phyloP scores from a whole-genome alignment of 768 basidiomycete genomes.

The Hortiboletus campestris region DNA sequence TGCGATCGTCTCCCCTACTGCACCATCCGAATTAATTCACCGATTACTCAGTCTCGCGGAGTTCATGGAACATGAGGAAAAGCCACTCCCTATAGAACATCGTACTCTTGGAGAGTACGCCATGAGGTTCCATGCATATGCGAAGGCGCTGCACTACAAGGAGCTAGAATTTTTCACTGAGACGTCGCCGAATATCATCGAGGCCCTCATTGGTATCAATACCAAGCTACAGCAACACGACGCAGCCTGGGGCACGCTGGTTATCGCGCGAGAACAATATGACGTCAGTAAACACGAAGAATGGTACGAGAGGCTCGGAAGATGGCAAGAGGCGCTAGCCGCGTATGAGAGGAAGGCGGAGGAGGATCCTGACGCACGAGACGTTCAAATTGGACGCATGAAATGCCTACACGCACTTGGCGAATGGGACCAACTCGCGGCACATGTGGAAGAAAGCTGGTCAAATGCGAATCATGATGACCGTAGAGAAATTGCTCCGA shows the following conservation, averaged over 20 bases:
- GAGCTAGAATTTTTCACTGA: conserved; percentile 96
- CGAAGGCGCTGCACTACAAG: conserved; percentile 98
- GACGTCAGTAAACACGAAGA: conserved; percentile 92
- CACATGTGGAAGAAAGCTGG: conserved; percentile 89
- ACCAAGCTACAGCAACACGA: conserved; percentile 96
- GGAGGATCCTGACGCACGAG: conserved; percentile 72
- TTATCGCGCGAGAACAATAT: conserved; percentile 85
- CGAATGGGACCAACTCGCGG: conserved; percentile 92
- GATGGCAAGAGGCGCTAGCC: conserved; percentile 91
- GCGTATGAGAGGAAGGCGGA: conserved; percentile 80
- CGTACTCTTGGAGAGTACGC: conserved; percentile 93
- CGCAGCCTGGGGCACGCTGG: conserved; percentile 95
- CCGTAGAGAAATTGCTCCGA: conserved; percentile 87
- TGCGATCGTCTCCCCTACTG: conserved; percentile 74
- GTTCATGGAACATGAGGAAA: conserved; percentile 99
- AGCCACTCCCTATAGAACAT: conserved; percentile 89
- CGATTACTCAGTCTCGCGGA: conserved; percentile 91
- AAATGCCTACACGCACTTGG: conserved; percentile 96
- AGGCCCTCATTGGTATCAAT: conserved; percentile 94
- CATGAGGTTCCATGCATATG: conserved; percentile 89
- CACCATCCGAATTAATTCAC: conserved; percentile 88
- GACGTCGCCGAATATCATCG: conserved; percentile 86
- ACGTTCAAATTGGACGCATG: conserved; percentile 86
- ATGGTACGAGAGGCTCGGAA: conserved; percentile 95
- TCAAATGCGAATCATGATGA: conserved; percentile 76